Base-by-base conservation (phyloP, 345 rosid genomes). In the Dimocarpus longan region DNA sequence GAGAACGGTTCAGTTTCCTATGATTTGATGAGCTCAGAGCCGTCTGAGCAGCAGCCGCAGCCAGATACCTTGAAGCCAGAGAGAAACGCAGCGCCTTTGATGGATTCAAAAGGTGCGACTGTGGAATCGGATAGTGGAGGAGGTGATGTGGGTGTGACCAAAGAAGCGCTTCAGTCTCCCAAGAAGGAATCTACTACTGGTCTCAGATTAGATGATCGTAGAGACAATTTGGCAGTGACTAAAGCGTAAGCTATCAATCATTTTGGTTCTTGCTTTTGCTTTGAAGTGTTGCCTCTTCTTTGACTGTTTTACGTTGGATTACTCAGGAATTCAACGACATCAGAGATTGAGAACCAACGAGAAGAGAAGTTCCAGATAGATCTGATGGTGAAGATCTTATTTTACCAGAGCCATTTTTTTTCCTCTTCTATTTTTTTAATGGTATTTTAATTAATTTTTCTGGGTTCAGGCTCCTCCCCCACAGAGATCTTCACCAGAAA, bases 331-430 rank as follows among this genome's bases (percentile, higher is more conserved):
- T 66, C 82, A 26, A 80, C 88, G 60, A 87, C 66, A 13, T 57
- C 77, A 39, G 89, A 82, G 86, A 73, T 39, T 32, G 93, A 88
- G 66, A 90, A 73, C 39, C 89, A 80, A 71, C 81, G 83, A 21
- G 97, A 88, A 71, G 93, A 85, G 83, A 97, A 91, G 88, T 94
- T 90, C 77, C 94, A 88, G 87, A 97, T 97, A 92, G 99, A 97
- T 94, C 95, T 94, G 87, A 97, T 97, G 99, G 99, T 94, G 83
- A 76, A 84, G 79, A 67, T 81, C 76, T 80, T 71, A 10, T 10
- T 43, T 42, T 78, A 42, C 37, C 42, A 50, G 28, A 40, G 32
- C 15, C 26, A 22, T 9, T 37, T 48, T 1, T 1, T 21, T 56
- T 1, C 52, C 12, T 22, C 4, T 65, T 64, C 1, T 21, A 10